Percentiles rank a stretch among this genome's conserved stretches.
phyloP scores from a whole-genome alignment of 345 rosid genomes.

The Syzygium aromaticum region DNA sequence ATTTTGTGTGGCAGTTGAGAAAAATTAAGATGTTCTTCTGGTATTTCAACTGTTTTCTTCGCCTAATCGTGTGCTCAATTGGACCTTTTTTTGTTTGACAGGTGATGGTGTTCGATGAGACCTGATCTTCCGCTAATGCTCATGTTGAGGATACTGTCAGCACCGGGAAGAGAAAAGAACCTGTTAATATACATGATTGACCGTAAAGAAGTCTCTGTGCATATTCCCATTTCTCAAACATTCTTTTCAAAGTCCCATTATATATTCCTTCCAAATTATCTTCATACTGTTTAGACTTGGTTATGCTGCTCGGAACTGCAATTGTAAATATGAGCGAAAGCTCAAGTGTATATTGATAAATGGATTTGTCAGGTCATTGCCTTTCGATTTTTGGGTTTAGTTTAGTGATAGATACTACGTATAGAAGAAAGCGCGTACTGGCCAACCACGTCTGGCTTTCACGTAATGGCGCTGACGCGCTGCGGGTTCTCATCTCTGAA shows the following conservation, averaged over 20 bases:
- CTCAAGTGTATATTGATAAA: neutral
- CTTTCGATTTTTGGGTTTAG: neutral
- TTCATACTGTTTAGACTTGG: neutral
- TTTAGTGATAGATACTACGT: neutral
- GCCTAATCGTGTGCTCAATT: neutral
- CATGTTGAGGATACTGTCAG: slow-evolving; percentile 21
- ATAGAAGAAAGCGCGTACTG: neutral
- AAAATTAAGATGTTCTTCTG: neutral
- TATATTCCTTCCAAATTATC: neutral
- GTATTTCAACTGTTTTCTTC: neutral
- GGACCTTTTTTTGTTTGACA: slow-evolving; percentile 2
- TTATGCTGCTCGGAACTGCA: neutral
- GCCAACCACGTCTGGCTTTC: neutral
- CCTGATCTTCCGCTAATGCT: slow-evolving; percentile 21
- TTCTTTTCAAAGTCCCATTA: neutral
- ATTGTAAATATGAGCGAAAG: neutral
- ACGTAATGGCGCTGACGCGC: neutral
- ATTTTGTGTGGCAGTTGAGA: neutral
- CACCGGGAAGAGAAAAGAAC: neutral
- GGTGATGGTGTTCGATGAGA: slow-evolving; percentile 62
- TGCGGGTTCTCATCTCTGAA: neutral
- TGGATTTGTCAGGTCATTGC: neutral
- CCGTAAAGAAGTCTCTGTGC: slow-evolving; percentile 23
- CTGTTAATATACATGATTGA: neutral
- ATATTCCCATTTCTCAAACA: slow-evolving; percentile 8